A percentile compares a stretch with the other conserved stretches of the same genome.
Conservation (phyloP, 768 basidiomycete species). For the Fistulinella prunicolor region DNA sequence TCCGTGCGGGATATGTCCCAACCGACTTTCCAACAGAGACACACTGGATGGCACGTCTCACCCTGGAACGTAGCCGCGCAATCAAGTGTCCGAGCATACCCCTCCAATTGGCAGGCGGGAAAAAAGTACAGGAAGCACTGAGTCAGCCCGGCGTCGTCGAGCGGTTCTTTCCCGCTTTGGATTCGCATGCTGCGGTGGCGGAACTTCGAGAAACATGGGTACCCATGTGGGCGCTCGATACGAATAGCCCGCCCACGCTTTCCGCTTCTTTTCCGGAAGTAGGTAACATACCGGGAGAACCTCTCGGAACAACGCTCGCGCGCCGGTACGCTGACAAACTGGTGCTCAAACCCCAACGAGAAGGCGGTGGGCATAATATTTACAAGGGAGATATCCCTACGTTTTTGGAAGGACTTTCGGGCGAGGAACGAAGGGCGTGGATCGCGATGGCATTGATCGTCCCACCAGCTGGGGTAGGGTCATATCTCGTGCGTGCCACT, state of each 20-base stretch:
- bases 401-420: slow-evolving; percentile 64
- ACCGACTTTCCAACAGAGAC: slow-evolving; percentile 65
- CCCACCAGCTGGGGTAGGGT: slow-evolving; percentile 64
- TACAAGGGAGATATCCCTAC: slow-evolving; percentile 79
- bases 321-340: slow-evolving; percentile 44
- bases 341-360: slow-evolving; percentile 96
- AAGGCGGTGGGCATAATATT: slow-evolving; percentile 96
- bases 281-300: slow-evolving; percentile 5
- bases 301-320: slow-evolving; percentile 22
- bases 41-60: slow-evolving; percentile 71
- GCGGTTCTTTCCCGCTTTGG: slow-evolving; percentile 53
- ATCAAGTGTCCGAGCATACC: slow-evolving; percentile 93
- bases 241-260: slow-evolving; percentile 2
- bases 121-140: slow-evolving; percentile 92
- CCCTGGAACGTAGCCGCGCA: slow-evolving; percentile 76
- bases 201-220: slow-evolving; percentile 77
- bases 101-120: slow-evolving; percentile 92
- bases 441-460: slow-evolving; percentile 93
- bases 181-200: slow-evolving; percentile 33
- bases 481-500: slow-evolving; percentile 78
- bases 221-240: slow-evolving; percentile 79
- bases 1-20: slow-evolving; percentile 86
- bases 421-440: slow-evolving; percentile 75
- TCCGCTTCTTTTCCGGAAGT: neutral
- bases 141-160: slow-evolving; percentile 72